Evolutionary conservation across 306 rosid genomes (phyloP), one percentile per base, ranked within the genome.

Genomic region (Medicago arabica): DNA sequence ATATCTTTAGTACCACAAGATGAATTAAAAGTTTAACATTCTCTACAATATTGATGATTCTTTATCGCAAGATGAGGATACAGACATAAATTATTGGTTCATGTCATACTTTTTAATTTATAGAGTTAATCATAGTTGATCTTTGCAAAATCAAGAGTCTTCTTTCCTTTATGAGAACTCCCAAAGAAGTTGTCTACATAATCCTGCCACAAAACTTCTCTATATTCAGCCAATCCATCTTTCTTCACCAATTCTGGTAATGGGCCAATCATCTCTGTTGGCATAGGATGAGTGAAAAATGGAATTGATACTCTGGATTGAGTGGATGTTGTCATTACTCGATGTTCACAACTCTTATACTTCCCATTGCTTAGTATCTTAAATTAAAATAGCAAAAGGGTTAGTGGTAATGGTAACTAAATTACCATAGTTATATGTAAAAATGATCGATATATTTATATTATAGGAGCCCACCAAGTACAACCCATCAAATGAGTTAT

Each of bases 291-390:
- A 2, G 76, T 81, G 64, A 91, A 91, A 38, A 85, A 34, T 28
- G 90, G 88, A 46, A 84, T 50, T 16, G 90, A 87, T 43, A 91
- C 97, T 80, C 96, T 81, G 1, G 90, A 80, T 64, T 91, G 49
- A 4, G 23, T 75, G 81, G 78, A 85, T 10, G 84, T 81, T 4
- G 90, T 84, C 34, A 83, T 78, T 4, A 80, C 93, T 67, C 85
- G 66, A 74, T 88, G 92, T 66, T 89, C 92, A 11, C 89, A 86
- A 53, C 90, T 91, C 77, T 81, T 84, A 31, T 89, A 89, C 85
- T 69, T 87, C 12, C 93, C 93, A 78, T 89, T 89, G 72, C 90
- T 91, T 17, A 91, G 25, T 77, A 86, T 83, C 90, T 85, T 21
- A 1, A 17, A 57, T 31, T 28, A 69, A 13, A 36, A 76, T 9